Evolutionary conservation across 805 yeast species (phyloP).

Genomic region (Ogataea populi-albae): DNA sequence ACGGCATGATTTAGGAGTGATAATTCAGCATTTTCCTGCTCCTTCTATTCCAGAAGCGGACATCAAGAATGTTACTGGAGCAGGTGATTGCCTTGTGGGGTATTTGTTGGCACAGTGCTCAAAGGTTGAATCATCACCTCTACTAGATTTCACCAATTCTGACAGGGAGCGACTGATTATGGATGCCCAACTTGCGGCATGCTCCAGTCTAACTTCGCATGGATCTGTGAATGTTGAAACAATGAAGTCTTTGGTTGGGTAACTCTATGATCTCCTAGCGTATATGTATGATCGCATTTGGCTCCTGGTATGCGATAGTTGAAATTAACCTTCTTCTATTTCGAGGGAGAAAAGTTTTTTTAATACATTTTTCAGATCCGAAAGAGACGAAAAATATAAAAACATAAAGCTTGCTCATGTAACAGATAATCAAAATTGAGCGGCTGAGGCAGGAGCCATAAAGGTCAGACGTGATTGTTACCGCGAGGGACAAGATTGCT

Average conservation of each 20-base stretch:
- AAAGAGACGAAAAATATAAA: too few relatives aligned
- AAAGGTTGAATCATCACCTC: conserved; percentile 7
- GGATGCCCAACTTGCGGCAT: conserved; percentile 28
- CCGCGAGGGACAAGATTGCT: too few relatives aligned
- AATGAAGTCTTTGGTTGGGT: conserved; percentile 8
- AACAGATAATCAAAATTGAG: too few relatives aligned
- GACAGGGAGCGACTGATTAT: conserved; percentile 22
- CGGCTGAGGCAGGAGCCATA: too few relatives aligned
- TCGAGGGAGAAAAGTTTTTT: too few relatives aligned
- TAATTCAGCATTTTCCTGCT: conserved; percentile 58
- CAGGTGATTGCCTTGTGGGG: conserved; percentile 82
- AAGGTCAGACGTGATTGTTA: too few relatives aligned
- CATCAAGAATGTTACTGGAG: conserved; percentile 75
- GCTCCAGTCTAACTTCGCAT: conserved; percentile 20
- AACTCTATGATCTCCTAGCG: too few relatives aligned
- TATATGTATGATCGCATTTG: too few relatives aligned
- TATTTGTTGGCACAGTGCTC: conserved; percentile 47
- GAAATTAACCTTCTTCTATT: too few relatives aligned
- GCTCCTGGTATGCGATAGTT: too few relatives aligned
- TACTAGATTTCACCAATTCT: conserved; percentile 8
- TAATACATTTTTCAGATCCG: too few relatives aligned
- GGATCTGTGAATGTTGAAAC: conserved; percentile 25
- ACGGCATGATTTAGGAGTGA: conserved; percentile 43
- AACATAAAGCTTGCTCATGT: too few relatives aligned
- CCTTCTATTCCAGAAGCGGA: conserved; percentile 31